A percentile compares a stretch with the other conserved stretches of the same genome.
phyloP scores from a whole-genome alignment of 345 rosid species.

The Citrus glauca region DNA sequence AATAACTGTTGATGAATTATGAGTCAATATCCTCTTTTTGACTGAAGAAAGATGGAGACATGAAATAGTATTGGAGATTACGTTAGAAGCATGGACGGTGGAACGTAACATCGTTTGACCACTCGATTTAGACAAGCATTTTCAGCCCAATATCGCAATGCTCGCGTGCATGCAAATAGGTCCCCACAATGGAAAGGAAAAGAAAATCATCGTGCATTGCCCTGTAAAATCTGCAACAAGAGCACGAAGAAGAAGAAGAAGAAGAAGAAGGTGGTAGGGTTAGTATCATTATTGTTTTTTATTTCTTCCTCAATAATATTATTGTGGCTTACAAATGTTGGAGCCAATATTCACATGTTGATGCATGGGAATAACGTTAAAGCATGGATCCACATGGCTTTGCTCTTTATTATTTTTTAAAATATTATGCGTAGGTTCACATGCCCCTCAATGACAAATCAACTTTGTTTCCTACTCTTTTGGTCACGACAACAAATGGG shows the following conservation, averaged over 20 bases:
- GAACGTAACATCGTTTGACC: not conserved
- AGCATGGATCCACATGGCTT: constrained; percentile 28
- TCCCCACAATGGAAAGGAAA: not conserved
- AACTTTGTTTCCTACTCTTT: constrained; percentile 17
- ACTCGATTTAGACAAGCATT: not conserved
- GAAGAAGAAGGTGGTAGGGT: not conserved
- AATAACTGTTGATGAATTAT: constrained; percentile 1
- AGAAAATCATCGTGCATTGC: not conserved
- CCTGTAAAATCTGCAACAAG: not conserved
- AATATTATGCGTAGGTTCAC: not conserved
- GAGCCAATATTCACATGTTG: constrained; percentile 26
- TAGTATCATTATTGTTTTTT: not conserved
- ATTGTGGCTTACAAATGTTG: constrained; percentile 12
- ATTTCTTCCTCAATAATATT: not conserved
- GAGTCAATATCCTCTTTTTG: not conserved
- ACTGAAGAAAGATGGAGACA: not conserved
- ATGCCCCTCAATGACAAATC: constrained; percentile 12
- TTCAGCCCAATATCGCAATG: not conserved
- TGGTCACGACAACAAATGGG: constrained; percentile 18
- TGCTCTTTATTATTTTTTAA: not conserved
- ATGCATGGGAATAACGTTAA: constrained; percentile 10
- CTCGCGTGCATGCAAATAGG: constrained; percentile 14
- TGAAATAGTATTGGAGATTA: not conserved
- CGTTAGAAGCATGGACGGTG: not conserved
- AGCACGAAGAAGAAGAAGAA: not conserved